Conservation (phyloP, 1,139 yeast species). For the Candida tetrigidarum region DNA sequence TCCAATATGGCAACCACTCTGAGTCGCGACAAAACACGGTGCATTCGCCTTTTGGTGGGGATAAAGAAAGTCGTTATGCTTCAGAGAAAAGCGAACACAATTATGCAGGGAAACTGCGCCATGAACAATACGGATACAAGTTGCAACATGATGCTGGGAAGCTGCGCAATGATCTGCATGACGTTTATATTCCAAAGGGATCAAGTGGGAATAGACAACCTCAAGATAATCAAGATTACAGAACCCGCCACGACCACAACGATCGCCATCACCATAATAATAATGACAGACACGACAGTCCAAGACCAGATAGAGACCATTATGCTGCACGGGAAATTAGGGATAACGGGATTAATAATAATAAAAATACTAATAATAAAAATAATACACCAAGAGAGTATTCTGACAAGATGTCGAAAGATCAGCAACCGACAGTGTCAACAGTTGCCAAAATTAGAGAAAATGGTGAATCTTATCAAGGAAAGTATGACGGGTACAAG, state of each 20-base stretch:
- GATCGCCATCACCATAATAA: not conserved
- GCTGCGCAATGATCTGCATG: not conserved
- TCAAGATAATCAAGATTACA: conserved; percentile 1
- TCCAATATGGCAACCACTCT: conserved; percentile 8
- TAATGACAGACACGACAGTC: not conserved
- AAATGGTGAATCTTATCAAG: not conserved
- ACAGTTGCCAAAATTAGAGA: conserved; percentile 1
- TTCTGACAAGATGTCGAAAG: too few species aligned
- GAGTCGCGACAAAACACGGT: conserved; percentile 8
- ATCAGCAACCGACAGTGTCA: not conserved
- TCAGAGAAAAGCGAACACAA: conserved; percentile 6
- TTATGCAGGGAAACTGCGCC: conserved; percentile 3
- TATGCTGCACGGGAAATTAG: not conserved
- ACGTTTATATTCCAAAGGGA: not conserved
- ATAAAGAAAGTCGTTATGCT: not conserved
- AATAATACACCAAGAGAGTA: not conserved
- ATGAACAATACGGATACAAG: conserved; percentile 1
- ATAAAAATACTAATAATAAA: too few species aligned
- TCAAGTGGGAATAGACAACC: conserved; percentile 1
- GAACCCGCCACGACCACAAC: not conserved
- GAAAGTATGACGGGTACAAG: not conserved
- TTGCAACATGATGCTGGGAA: not conserved
- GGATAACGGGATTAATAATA: too few species aligned
- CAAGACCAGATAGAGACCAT: not conserved
- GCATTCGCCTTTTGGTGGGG: conserved; percentile 5